Evolutionary conservation across 345 rosid species (phyloP), one percentile per base, ranked within the genome.

Genomic region (Lepidium sativum): DNA sequence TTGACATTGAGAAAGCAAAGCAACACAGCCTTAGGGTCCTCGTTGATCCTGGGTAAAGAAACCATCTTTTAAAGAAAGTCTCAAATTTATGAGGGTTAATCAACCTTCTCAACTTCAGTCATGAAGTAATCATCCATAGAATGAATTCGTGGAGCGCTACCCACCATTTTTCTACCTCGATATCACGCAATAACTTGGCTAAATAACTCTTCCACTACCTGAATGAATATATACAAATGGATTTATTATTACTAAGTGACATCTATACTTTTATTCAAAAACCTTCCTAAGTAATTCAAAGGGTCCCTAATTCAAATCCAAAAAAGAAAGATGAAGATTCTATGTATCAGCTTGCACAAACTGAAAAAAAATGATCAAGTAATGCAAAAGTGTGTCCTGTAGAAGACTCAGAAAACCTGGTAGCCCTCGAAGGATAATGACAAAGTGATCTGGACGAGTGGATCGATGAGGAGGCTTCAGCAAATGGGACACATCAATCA

Each of bases 71-170:
- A 10, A 42, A 56, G 23, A 35, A 43, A 25, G 2, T 40, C n/a
- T 43, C 38, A 34, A 27, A 37, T 60, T 21, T 10, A 63, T 47
- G 40, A 38, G 10, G 49, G 61, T 37, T 51, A 11, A 27, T 49
- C 27, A 52, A 89, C 98, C 97, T 89, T 92, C 61, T 89, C 98
- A 68, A 92, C 88, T 80, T 92, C 98, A 7, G 98, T 83, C 97
- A 92, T 87, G 80, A 89, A 92, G 83, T 87, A 92, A 60, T 92
- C 98, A 73, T 92, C 98, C 84, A 92, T 92, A 41, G 97, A 87
- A 77, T 89, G 96, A 74, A 92, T 92, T 52, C 98, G 78, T n/a
- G 98, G 98, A 48, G 85, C 86, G 74, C 69, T 77, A 50, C 96
- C n/a, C 84, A 3, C 96, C 97, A 82, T 83, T 81, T n/a, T 80